Base-by-base conservation (phyloP, 345 rosid species). In the Lumnitzera racemosa region DNA sequence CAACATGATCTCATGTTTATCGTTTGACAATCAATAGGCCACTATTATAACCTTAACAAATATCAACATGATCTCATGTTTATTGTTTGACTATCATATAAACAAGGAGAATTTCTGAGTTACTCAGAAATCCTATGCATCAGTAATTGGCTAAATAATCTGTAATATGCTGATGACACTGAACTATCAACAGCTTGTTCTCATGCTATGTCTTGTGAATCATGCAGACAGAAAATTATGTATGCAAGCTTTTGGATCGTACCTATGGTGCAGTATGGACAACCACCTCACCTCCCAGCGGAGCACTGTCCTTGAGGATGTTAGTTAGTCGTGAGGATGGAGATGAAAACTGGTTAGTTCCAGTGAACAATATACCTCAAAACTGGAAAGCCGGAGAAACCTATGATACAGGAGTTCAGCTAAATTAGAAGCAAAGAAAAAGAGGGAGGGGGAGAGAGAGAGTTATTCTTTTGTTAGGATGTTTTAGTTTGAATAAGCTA, bases 371-470 rank as follows among this genome's bases (percentile, higher is more conserved):
- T 73, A 79, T 86, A 58, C 92, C 87, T 24, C 57, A 64, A 5
- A 75, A 73, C 67, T 86, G 92, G 92, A 79, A 78, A 73, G 78
- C 81, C 11, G 92, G 92, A 61, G 72, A 67, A 54, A 70, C 82
- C 52, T 83, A 83, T 49, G 87, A 86, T 61, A 81, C 89, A 6
- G 87, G 92, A 57, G 69, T 74, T 17, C 92, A 83, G 73, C 66
- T 83, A 15, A 64, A 60, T 57, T 36, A 25, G 15, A 68, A 68
- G 69, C 16, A 9, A 5, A 3, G 16, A 16, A 36, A 23, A 47
- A 46, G 1, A n/a, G 16, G 41, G 14, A 1, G 2, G 4, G 31
- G 47, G 29, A 14, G 27, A 41, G 15, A 3, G 9, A 10, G 20
- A 55, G 31, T 47, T 47, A 5, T 24, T 25, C 53, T n/a, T 53